Percentiles rank a stretch among this genome's conserved stretches.
Conservation (phyloP, 1,284 basidiomycete species). For the Inonotus obliquus region DNA sequence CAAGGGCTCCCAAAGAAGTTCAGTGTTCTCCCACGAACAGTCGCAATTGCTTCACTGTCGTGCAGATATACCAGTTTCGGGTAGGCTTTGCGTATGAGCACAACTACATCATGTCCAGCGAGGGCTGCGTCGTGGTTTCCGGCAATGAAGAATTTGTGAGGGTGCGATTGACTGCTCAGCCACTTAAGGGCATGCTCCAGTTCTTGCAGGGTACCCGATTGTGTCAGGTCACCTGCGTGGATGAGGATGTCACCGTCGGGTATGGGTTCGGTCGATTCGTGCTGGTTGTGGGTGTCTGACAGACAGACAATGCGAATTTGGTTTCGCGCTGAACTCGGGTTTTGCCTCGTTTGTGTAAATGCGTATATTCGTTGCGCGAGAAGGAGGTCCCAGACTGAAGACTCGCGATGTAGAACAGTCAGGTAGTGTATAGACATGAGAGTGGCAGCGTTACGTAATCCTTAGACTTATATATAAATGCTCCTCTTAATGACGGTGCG, state of each 20-base stretch:
- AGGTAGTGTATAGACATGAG: too few species aligned
- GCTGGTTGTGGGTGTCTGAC: constrained; percentile 20
- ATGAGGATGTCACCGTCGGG: constrained; percentile 22
- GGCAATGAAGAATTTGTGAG: constrained; percentile 37
- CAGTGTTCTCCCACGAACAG: constrained; percentile 27
- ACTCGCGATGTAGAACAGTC: not conserved
- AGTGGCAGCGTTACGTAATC: too few species aligned
- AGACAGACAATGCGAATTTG: constrained; percentile 20
- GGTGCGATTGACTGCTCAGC: constrained; percentile 31
- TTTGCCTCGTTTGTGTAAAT: not conserved
- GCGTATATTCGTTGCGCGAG: not conserved
- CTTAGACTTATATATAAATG: too few species aligned
- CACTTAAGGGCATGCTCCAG: constrained; percentile 19
- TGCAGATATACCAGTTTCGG: constrained; percentile 30
- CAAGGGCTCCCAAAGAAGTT: constrained; percentile 33
- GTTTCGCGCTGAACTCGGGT: not conserved
- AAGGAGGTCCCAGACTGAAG: not conserved
- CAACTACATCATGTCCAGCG: not conserved
- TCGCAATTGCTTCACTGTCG: constrained; percentile 25
- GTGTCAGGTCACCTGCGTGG: constrained; percentile 21
- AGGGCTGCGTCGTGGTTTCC: constrained; percentile 38
- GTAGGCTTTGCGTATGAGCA: constrained; percentile 9
- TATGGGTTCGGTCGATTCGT: constrained; percentile 1
- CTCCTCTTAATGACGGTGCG: too few species aligned
- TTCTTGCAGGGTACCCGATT: constrained; percentile 18